phyloP scores from a whole-genome alignment of 768 basidiomycete species.

The Hysterangium stoloniferum region DNA sequence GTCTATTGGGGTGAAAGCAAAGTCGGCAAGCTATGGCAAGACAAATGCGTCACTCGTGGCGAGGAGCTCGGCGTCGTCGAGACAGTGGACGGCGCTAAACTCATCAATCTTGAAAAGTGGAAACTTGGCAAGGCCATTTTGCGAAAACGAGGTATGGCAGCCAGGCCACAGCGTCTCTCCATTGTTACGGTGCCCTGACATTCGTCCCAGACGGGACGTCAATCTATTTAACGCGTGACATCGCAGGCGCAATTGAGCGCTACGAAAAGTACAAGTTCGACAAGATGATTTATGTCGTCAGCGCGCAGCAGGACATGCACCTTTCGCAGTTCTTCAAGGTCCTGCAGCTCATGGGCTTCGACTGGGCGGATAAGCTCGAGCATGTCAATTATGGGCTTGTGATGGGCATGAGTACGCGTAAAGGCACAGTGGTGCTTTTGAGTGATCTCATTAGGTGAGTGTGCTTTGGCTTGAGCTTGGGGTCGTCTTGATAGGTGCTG shows the following conservation, averaged over 20 bases:
- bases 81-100: slow-evolving; percentile 72
- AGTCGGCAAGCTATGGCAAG: slow-evolving; percentile 67
- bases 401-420: slow-evolving; percentile 90
- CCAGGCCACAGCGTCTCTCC: neutral
- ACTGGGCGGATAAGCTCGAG: slow-evolving; percentile 75
- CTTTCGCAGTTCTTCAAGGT: slow-evolving; percentile 91
- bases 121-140: slow-evolving; percentile 90
- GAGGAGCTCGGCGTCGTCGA: slow-evolving; percentile 68
- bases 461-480: neutral
- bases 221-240: slow-evolving; percentile 92
- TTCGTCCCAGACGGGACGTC: slow-evolving; percentile 70
- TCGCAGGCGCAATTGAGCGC: slow-evolving; percentile 88
- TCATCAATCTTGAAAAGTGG: slow-evolving; percentile 82
- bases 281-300: slow-evolving; percentile 91
- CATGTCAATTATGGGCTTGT: slow-evolving; percentile 93
- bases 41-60: slow-evolving; percentile 59
- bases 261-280: slow-evolving; percentile 87
- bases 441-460: slow-evolving; percentile 64
- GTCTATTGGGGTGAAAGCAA: slow-evolving; percentile 87
- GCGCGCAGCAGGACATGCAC: slow-evolving; percentile 82
- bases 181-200: neutral
- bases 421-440: slow-evolving; percentile 91
- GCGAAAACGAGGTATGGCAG: slow-evolving; percentile 63
- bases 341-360: slow-evolving; percentile 80
- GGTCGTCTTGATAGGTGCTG: no score